Base-by-base conservation (phyloP, 2,329 filamentous ascomycete genomes). In the Botrytis sinoallii region DNA sequence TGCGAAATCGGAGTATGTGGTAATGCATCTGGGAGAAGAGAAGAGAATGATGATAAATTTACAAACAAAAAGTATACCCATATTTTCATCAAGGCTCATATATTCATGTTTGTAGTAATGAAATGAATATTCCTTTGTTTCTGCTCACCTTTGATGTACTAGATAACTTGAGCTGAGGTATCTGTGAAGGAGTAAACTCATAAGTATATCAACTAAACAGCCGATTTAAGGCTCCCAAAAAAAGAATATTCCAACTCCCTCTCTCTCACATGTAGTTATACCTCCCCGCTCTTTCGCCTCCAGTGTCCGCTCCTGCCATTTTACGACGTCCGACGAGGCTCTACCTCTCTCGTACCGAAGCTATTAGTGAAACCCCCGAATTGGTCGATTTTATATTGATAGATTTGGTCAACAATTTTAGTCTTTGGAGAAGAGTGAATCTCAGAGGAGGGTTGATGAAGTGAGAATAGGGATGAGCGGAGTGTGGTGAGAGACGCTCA, bases 1-100 rank as follows among this genome's bases (percentile, higher is more conserved):
- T 29, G 1, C 18, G 9, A 40, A 67, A 35, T 42, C 5, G 61
- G 70, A n/a, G 61, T 44, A 72, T 59, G 38, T 40, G 70, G 61
- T 67, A 61, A 57, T 65, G n/a, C n/a, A 42, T 66, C n/a, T 44
- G 32, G 70, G 38, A 35, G 29, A 46, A 67, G 4, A n/a, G 46
- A 48, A 67, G 46, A 72, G 10, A n/a, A 55, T 59, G 20, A 55
- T 72, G 44, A 44, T 72, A 66, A 35, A 72, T 57, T 32, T 46
- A 44, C 61, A 55, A 52, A 65, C 70, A 22, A 72, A 70, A 57
- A 59, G 46, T 72, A 72, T 67, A 72, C 70, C 70, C 61, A 42
- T 35, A 57, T n/a, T 67, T 65, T 57, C 48, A 46, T 66, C n/a
- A 38, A 35, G 38, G 29, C 55, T 40, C 25, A n/a, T 57, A 20